phyloP scores from a whole-genome alignment of 2,329 filamentous ascomycete species.

The Aureobasidium sp. region DNA sequence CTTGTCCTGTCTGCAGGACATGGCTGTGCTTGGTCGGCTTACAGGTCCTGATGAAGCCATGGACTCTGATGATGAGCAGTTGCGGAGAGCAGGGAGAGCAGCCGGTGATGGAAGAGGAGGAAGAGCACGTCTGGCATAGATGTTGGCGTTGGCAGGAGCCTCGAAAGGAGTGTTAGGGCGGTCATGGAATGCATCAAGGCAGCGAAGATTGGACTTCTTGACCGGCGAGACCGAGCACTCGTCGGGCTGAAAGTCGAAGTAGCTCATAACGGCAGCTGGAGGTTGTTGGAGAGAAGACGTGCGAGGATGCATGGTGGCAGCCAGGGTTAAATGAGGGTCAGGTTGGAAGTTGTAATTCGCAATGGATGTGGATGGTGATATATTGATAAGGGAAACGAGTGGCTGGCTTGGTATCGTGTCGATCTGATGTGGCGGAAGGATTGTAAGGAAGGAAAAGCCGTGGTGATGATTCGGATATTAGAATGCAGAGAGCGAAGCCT shows the following conservation, averaged over 20 bases:
- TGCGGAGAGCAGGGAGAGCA: slow-evolving; percentile 12
- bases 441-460: slow-evolving; percentile 12
- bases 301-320: slow-evolving; percentile 13
- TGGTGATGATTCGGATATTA: slow-evolving; percentile 15
- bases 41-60: slow-evolving; percentile 14
- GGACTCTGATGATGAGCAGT: slow-evolving; percentile 17
- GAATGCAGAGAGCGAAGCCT: slow-evolving; percentile 6
- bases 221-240: slow-evolving; percentile 12
- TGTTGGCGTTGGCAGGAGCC: slow-evolving; percentile 17
- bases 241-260: slow-evolving; percentile 14
- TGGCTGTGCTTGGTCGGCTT: slow-evolving; percentile 14
- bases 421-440: slow-evolving; percentile 4
- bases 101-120: slow-evolving; percentile 18
- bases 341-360: background rate
- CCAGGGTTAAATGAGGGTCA: background rate
- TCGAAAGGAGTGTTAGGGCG: slow-evolving; percentile 16
- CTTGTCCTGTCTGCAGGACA: slow-evolving; percentile 15
- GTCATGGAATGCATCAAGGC: slow-evolving; percentile 19
- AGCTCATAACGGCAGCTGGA: slow-evolving; percentile 9
- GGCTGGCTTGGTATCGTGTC: slow-evolving; percentile 14
- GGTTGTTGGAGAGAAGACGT: slow-evolving; percentile 14
- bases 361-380: slow-evolving; percentile 10
- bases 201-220: slow-evolving; percentile 16
- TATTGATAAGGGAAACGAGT: slow-evolving; percentile 8
- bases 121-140: slow-evolving; percentile 18